Percentiles rank a stretch among this genome's conserved stretches.
Conservation (phyloP, 2,329 filamentous ascomycete genomes). For the Tolypocladium endophyticum region DNA sequence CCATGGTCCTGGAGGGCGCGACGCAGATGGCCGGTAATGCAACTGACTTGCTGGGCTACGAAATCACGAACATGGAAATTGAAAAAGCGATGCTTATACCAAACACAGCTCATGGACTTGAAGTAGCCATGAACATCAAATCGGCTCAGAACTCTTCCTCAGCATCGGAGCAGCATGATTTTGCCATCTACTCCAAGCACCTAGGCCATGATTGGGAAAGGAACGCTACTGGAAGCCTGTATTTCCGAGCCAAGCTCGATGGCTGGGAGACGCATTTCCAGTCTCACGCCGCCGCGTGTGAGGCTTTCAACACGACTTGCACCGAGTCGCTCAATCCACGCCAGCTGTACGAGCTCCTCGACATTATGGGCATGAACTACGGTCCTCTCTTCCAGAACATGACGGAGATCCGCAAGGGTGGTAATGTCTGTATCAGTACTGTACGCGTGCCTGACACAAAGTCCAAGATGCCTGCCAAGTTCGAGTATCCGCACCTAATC, state of each 20-base stretch:
- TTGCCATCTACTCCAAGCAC: constrained; percentile 36
- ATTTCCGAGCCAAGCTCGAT: constrained; percentile 14
- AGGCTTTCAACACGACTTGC: constrained; percentile 16
- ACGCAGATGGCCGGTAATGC: constrained; percentile 24
- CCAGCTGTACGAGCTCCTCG: constrained; percentile 39
- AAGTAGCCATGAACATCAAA: constrained; percentile 37
- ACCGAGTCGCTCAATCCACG: constrained; percentile 25
- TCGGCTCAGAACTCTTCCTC: constrained; percentile 2
- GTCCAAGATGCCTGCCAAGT: constrained; percentile 39
- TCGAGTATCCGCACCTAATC: constrained; percentile 44
- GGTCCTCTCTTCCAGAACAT: constrained; percentile 40
- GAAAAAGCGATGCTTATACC: constrained; percentile 41
- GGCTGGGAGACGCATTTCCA: constrained; percentile 9
- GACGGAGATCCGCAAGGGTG: constrained; percentile 19
- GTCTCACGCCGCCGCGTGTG: constrained; percentile 11
- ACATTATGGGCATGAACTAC: constrained; percentile 41
- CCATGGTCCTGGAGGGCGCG: constrained; percentile 37
- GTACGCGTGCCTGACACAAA: constrained; percentile 38
- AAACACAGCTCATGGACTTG: constrained; percentile 32
- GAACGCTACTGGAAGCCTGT: constrained; percentile 26
- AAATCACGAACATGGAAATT: constrained; percentile 35
- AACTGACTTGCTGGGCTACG: constrained; percentile 22
- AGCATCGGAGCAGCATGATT: constrained; percentile 13
- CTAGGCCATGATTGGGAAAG: constrained; percentile 29
- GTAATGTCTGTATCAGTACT: constrained; percentile 22